Percentiles rank a stretch among this genome's conserved stretches.
Evolutionary conservation across 1,284 basidiomycete genomes (phyloP).

Genomic region (Coniferiporia weirii): DNA sequence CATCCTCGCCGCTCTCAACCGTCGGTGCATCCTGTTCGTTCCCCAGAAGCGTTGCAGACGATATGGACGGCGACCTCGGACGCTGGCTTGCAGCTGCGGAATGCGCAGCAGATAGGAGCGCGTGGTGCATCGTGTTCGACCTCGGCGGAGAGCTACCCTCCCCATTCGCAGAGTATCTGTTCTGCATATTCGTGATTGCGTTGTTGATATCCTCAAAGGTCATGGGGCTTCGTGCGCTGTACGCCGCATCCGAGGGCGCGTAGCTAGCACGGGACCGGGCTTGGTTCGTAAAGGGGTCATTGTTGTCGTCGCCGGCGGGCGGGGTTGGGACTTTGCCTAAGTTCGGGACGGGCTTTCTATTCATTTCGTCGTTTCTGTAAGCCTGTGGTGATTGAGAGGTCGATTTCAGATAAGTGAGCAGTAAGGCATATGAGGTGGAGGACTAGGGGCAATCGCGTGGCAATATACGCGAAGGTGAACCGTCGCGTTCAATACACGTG

Average conservation of each 20-base stretch:
- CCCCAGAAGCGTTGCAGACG: constrained; percentile 3
- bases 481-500: background rate
- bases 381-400: background rate
- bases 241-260: constrained; percentile 3
- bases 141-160: background rate
- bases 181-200: constrained; percentile 10
- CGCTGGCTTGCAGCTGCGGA: background rate
- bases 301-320: background rate
- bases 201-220: constrained; percentile 16
- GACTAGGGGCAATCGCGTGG: background rate
- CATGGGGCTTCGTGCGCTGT: constrained; percentile 4
- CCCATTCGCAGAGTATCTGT: background rate
- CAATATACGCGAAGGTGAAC: background rate
- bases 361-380: constrained; percentile 1
- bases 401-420: background rate
- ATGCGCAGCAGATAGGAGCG: background rate
- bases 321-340: constrained; percentile 2
- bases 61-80: constrained; percentile 10
- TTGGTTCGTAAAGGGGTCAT: constrained; percentile 10
- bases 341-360: constrained; percentile 10
- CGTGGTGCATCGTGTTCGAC: background rate
- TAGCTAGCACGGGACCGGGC: constrained; percentile 6
- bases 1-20: background rate
- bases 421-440: background rate
- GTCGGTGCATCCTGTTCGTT: constrained; percentile 1